Evolutionary conservation across 176 grass and related monocot genomes (phyloP), one percentile per base, ranked within the genome.

Genomic region (Panicum miliaceum): DNA sequence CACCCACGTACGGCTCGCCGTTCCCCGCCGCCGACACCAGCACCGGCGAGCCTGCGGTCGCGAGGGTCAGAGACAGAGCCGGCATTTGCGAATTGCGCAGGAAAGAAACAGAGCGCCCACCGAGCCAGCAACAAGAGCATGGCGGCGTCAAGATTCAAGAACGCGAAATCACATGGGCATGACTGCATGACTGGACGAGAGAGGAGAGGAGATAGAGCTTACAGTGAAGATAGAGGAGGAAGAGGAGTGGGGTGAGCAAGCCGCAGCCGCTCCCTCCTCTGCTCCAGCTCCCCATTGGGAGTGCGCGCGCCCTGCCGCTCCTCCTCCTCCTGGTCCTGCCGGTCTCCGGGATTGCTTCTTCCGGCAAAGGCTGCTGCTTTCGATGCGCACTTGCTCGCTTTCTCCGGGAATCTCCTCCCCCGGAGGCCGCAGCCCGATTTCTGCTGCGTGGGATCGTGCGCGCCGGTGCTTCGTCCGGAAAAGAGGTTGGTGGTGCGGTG

Each of bases 1-100:
- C 93, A 60, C 96, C 96, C 23, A 99, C 82, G 83, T 90, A 99
- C 23, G 93, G 89, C 8, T 76, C 52, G 57, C 60, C 62, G 64
- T 18, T 32, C 18, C 54, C 61, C 20, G 87, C 78, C 78, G 64
- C 71, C 69, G 59, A 77, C 71, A 42, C 63, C 63, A 47, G 58
- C 71, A 35, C 63, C 60, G 68, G 19, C 40, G 45, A 66, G 18
- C 68, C 82, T 78, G 67, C 48, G 60, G 29, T 0, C 16, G 3
- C 43, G 13, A 26, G 29, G 2, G 20, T 26, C 22, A 54, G n/a
- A 6, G 6, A 35, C 8, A 68, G 23, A 67, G 9, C 59, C 10
- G 25, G 52, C 63, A 78, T 86, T 59, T 77, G 14, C 43, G 54
- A 71, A 43, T 25, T 3, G 32, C 61, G 12, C n/a, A n/a, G 83